Evolutionary conservation across 345 rosid species (phyloP).

Genomic region (Ceriops tagal): DNA sequence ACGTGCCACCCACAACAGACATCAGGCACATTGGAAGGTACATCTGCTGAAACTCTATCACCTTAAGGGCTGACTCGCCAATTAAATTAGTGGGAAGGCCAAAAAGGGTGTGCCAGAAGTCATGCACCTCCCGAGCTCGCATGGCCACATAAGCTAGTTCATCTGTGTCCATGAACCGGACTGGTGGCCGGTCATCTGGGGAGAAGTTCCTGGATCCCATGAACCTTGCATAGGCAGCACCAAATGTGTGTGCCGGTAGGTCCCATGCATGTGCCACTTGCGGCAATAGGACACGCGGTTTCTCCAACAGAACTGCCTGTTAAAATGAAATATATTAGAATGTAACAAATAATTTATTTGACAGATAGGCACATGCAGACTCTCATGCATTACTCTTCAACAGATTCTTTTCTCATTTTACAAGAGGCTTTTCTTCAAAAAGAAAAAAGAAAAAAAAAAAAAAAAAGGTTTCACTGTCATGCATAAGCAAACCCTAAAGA

Average conservation of each 20-base stretch:
- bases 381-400: neutral
- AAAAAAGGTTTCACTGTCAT: too few species aligned
- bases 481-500: too few species aligned
- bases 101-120: slow-evolving; percentile 80
- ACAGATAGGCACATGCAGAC: neutral
- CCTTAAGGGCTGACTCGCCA: slow-evolving; percentile 69
- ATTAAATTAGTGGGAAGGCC: slow-evolving; percentile 65
- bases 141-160: slow-evolving; percentile 66
- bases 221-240: slow-evolving; percentile 79
- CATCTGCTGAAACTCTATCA: slow-evolving; percentile 77
- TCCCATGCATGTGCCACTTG: slow-evolving; percentile 75
- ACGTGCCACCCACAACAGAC: slow-evolving; percentile 60
- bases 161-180: slow-evolving; percentile 76
- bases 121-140: slow-evolving; percentile 73
- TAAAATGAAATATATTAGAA: neutral
- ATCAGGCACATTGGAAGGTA: slow-evolving; percentile 68
- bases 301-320: slow-evolving; percentile 60
- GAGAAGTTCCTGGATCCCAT: slow-evolving; percentile 87
- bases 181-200: slow-evolving; percentile 70
- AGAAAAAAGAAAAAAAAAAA: too few species aligned
- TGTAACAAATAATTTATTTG: neutral
- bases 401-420: too few species aligned
- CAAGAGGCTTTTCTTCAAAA: too few species aligned
- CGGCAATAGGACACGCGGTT: slow-evolving; percentile 60
- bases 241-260: slow-evolving; percentile 62